phyloP scores from a whole-genome alignment of 768 basidiomycete species.

The Phlebiopsis gigantea region DNA sequence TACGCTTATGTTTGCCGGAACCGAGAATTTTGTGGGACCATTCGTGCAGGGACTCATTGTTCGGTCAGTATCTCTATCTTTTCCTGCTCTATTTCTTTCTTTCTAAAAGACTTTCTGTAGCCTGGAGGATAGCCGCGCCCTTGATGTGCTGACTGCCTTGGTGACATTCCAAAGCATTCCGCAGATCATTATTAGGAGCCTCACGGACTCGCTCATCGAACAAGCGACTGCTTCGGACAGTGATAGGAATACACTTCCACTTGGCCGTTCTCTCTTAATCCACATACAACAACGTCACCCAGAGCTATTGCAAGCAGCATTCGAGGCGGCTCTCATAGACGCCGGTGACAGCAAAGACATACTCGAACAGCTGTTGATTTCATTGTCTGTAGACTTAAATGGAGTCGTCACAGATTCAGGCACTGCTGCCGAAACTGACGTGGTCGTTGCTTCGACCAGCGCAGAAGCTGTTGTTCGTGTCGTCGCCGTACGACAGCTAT shows the following conservation, averaged over 20 bases:
- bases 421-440: constrained; percentile 20
- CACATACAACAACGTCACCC: constrained; percentile 65
- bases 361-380: constrained; percentile 51
- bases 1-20: constrained; percentile 42
- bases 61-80: constrained; percentile 29
- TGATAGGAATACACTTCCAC: background rate
- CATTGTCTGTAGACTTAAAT: constrained; percentile 48
- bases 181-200: constrained; percentile 14
- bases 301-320: constrained; percentile 36
- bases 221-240: background rate
- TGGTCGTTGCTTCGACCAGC: constrained; percentile 51
- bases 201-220: constrained; percentile 13
- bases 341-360: constrained; percentile 30
- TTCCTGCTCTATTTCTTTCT: no score
- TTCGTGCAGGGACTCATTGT: constrained; percentile 38
- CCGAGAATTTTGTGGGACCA: constrained; percentile 52
- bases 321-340: constrained; percentile 31
- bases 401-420: background rate
- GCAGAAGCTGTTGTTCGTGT: constrained; percentile 58
- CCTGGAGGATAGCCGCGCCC: constrained; percentile 26
- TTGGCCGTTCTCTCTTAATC: constrained; percentile 36
- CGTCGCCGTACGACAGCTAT: constrained; percentile 53
- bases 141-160: constrained; percentile 25
- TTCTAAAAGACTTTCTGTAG: constrained; percentile 17
- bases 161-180: constrained; percentile 25